Evolutionary conservation across 1,139 yeast species (phyloP).

Genomic region (Yamadazyma atlantica): DNA sequence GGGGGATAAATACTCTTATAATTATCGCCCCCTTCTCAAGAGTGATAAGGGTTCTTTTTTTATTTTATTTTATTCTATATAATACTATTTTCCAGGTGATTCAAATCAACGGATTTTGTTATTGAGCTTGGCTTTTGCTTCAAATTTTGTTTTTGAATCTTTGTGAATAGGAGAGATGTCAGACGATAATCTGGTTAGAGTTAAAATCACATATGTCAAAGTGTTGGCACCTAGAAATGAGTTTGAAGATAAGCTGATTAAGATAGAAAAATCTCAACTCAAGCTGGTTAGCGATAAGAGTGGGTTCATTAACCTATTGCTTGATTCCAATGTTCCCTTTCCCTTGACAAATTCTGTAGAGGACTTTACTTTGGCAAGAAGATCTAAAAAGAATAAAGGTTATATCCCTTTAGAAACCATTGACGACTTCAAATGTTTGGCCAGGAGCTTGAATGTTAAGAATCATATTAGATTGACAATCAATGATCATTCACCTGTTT

Average conservation of each 20-base stretch:
- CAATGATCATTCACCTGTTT: constrained; percentile 17
- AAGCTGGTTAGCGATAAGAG: constrained; percentile 7
- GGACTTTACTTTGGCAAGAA: constrained; percentile 24
- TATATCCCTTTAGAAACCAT: constrained; percentile 39
- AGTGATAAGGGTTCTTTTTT: background rate
- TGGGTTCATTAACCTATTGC: constrained; percentile 10
- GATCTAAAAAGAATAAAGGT: constrained; percentile 42
- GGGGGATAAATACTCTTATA: background rate
- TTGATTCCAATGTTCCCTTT: constrained; percentile 7
- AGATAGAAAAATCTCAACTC: constrained; percentile 7
- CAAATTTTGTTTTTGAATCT: background rate
- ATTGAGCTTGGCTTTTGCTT: background rate
- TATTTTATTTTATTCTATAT: too few relatives aligned
- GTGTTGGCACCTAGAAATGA: constrained; percentile 9
- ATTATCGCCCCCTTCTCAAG: background rate
- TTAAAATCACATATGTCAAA: constrained; percentile 12
- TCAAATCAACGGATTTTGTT: background rate
- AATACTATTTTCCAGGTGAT: too few relatives aligned
- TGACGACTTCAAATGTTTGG: constrained; percentile 46
- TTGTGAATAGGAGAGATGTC: background rate
- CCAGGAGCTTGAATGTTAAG: constrained; percentile 49
- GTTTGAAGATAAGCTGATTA: constrained; percentile 7
- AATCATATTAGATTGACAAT: constrained; percentile 33
- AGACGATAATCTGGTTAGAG: constrained; percentile 4
- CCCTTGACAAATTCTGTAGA: constrained; percentile 5